phyloP scores from a whole-genome alignment of 2,329 filamentous ascomycete species.

The Pseudogymnoascus sp. region DNA sequence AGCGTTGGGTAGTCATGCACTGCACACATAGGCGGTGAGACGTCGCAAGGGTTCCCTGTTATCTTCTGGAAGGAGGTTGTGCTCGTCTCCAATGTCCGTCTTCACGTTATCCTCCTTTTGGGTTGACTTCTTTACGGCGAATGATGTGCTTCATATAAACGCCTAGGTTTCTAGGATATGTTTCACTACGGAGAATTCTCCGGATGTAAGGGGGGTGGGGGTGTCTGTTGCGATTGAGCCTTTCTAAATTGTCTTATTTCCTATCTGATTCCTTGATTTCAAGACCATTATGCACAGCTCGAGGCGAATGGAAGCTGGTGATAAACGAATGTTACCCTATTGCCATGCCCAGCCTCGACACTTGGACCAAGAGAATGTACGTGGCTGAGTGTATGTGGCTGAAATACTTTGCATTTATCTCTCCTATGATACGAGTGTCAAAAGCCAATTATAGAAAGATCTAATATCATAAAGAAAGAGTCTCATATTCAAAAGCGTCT shows the following conservation, averaged over 20 bases:
- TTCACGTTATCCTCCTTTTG: not conserved
- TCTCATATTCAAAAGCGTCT: not conserved
- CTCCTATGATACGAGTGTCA: not conserved
- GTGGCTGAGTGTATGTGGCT: not conserved
- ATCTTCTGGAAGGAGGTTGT: not conserved
- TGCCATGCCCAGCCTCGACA: not conserved
- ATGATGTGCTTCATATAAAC: not conserved
- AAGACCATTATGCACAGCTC: not conserved
- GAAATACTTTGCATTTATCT: not conserved
- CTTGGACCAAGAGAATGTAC: not conserved
- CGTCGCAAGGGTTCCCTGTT: not conserved
- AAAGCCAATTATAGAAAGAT: not conserved
- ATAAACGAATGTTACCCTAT: not conserved
- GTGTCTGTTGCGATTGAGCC: not conserved
- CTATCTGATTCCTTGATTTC: not conserved
- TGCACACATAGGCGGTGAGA: not conserved
- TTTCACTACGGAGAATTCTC: not conserved
- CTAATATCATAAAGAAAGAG: not conserved
- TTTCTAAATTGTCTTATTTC: not conserved
- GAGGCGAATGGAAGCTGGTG: not conserved
- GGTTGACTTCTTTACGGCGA: not conserved
- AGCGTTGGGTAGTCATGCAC: not conserved
- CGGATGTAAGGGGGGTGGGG: not conserved
- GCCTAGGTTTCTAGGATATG: not conserved
- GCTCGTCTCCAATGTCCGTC: not conserved